phyloP scores from a whole-genome alignment of 2,329 filamentous ascomycete genomes.

The Pseudocercospora pini-densiflorae region DNA sequence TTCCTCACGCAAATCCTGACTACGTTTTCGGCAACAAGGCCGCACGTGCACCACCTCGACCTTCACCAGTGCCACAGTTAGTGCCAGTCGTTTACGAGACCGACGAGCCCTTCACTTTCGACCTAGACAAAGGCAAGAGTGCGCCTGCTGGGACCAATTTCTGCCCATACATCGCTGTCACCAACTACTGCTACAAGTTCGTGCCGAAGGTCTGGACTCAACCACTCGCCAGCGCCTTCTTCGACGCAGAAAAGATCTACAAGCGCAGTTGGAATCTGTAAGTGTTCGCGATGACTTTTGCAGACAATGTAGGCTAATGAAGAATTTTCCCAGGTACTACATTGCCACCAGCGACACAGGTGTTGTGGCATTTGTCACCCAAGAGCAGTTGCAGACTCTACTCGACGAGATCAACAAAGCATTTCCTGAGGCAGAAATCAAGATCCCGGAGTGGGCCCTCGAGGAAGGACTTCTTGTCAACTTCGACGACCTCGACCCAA shows the following conservation, averaged over 20 bases:
- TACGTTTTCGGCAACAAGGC: conserved; percentile 5
- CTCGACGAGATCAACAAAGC: conserved; percentile 66
- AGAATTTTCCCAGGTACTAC: conserved; percentile 34
- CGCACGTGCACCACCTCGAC: background rate
- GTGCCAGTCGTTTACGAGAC: background rate
- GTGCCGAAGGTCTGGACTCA: conserved; percentile 55
- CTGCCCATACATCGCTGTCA: conserved; percentile 53
- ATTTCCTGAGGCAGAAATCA: conserved; percentile 58
- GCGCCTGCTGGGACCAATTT: conserved; percentile 42
- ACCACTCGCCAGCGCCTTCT: conserved; percentile 59
- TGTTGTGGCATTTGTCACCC: conserved; percentile 70
- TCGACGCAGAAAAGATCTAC: conserved; percentile 62
- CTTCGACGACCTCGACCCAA: conserved; percentile 69
- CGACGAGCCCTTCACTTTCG: conserved; percentile 25
- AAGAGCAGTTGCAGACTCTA: conserved; percentile 67
- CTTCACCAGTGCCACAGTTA: background rate
- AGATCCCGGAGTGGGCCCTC: conserved; percentile 60
- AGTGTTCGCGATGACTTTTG: conserved; percentile 44
- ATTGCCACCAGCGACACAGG: conserved; percentile 40
- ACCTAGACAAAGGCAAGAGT: conserved; percentile 39
- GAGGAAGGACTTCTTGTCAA: conserved; percentile 62
- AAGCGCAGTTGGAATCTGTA: conserved; percentile 76
- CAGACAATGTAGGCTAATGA: conserved; percentile 1
- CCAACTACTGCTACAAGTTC: conserved; percentile 64
- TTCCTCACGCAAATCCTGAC: conserved; percentile 7